Percentiles rank a stretch among this genome's conserved stretches.
These are phyloP conservation scores for Podaxis pistillaris DNA, from an alignment of 768 basidiomycete genomes.

Conservation along the genomic window DNA sequence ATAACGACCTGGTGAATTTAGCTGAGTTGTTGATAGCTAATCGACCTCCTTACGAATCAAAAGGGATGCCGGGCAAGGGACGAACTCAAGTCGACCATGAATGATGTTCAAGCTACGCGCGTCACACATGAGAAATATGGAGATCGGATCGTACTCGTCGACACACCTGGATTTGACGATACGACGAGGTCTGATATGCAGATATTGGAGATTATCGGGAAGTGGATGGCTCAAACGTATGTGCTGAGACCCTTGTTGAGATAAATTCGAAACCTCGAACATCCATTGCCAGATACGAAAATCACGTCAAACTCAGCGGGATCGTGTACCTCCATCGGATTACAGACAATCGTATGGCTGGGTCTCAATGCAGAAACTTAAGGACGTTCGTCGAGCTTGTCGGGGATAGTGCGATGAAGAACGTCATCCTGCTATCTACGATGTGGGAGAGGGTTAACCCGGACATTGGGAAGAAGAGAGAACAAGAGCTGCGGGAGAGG, in stretches of 20 bases:
- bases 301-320: constrained; percentile 22
- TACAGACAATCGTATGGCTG: constrained; percentile 38
- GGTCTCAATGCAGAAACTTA: constrained; percentile 40
- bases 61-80: neutral
- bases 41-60: constrained; percentile 9
- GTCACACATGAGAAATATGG: constrained; percentile 7
- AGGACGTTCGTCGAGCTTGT: constrained; percentile 46
- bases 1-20: neutral
- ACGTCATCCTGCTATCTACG: constrained; percentile 48
- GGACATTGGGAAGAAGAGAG: constrained; percentile 31
- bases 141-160: constrained; percentile 11
- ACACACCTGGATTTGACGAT: constrained; percentile 14
- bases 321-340: constrained; percentile 47
- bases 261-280: no score
- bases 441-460: constrained; percentile 43
- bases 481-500: constrained; percentile 32
- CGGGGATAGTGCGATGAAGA: constrained; percentile 39
- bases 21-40: neutral
- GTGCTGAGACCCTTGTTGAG: neutral
- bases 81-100: neutral
- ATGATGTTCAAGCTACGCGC: neutral
- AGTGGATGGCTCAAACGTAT: constrained; percentile 8
- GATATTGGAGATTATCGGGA: constrained; percentile 2
- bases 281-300: neutral
- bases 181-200: neutral